phyloP scores from a whole-genome alignment of 75 land plant genomes.

The Chamaecyparis obtusa region DNA sequence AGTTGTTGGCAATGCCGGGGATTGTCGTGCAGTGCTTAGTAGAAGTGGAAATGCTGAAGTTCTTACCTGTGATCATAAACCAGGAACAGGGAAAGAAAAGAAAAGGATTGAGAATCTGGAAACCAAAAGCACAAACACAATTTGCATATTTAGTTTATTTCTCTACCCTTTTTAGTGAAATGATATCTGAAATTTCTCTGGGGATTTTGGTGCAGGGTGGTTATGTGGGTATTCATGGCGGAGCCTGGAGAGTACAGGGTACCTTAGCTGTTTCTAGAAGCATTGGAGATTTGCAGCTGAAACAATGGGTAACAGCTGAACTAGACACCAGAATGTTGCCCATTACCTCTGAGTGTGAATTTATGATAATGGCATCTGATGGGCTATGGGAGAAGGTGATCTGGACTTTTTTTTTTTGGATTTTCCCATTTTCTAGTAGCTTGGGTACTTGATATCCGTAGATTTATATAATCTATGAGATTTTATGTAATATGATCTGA shows the following conservation, averaged over 20 bases:
- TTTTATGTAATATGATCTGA: too few relatives aligned
- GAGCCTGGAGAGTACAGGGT: constrained; percentile 75
- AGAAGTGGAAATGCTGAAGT: constrained; percentile 51
- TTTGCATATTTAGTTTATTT: neutral
- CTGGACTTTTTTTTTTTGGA: neutral
- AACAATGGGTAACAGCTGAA: constrained; percentile 61
- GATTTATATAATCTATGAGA: too few relatives aligned
- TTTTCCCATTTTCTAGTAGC: neutral
- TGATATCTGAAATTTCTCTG: neutral
- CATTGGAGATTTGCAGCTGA: constrained; percentile 61
- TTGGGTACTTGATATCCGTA: neutral
- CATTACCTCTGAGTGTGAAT: constrained; percentile 51
- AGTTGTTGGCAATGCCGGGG: constrained; percentile 68
- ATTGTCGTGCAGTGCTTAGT: constrained; percentile 67
- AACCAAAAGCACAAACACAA: constrained; percentile 1
- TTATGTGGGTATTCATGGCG: constrained; percentile 44
- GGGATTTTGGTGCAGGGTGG: constrained; percentile 44
- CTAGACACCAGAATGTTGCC: constrained; percentile 42
- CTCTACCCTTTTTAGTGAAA: neutral
- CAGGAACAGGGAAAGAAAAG: constrained; percentile 48
- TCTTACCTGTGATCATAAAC: constrained; percentile 54
- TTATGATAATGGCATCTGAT: constrained; percentile 73
- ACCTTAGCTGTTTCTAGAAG: constrained; percentile 66
- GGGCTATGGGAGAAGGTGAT: constrained; percentile 78
- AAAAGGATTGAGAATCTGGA: constrained; percentile 54